A percentile compares a stretch with the other conserved stretches of the same genome.
phyloP scores from a whole-genome alignment of 1,139 yeast genomes.

The Protomyces inouyei region DNA sequence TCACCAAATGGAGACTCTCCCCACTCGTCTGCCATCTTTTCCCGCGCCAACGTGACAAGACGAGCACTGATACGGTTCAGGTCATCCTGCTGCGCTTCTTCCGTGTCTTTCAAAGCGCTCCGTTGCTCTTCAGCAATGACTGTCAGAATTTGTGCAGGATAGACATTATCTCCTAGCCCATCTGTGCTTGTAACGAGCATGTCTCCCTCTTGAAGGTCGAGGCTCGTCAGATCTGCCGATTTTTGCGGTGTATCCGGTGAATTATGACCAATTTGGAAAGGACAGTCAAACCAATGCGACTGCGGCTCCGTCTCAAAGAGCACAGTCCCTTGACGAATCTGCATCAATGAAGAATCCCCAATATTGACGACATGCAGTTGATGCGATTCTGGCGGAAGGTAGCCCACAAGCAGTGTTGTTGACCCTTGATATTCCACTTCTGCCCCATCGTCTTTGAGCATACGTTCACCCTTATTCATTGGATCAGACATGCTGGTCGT shows the following conservation, averaged over 20 bases:
- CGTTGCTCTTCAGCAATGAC: constrained; percentile 21
- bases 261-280: constrained; percentile 30
- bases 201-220: constrained; percentile 25
- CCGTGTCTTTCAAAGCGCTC: background rate
- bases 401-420: constrained; percentile 16
- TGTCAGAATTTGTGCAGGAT: constrained; percentile 29
- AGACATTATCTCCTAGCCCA: constrained; percentile 31
- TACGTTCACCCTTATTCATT: constrained; percentile 12
- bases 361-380: constrained; percentile 26
- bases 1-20: constrained; percentile 31
- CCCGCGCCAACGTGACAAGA: constrained; percentile 25
- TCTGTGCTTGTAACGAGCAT: constrained; percentile 30
- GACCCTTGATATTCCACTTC: constrained; percentile 23
- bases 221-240: constrained; percentile 5
- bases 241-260: constrained; percentile 29
- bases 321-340: constrained; percentile 27
- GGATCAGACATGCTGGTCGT: constrained; percentile 26
- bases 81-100: background rate
- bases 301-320: constrained; percentile 30
- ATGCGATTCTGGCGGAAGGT: constrained; percentile 8
- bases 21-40: constrained; percentile 29
- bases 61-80: constrained; percentile 13
- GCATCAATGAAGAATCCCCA: constrained; percentile 29
- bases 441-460: constrained; percentile 16
- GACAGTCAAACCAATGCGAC: constrained; percentile 32